A percentile compares a stretch with the other conserved stretches of the same genome.
phyloP scores from a whole-genome alignment of 2,329 filamentous ascomycete species.

The Colletotrichum acutatum region DNA sequence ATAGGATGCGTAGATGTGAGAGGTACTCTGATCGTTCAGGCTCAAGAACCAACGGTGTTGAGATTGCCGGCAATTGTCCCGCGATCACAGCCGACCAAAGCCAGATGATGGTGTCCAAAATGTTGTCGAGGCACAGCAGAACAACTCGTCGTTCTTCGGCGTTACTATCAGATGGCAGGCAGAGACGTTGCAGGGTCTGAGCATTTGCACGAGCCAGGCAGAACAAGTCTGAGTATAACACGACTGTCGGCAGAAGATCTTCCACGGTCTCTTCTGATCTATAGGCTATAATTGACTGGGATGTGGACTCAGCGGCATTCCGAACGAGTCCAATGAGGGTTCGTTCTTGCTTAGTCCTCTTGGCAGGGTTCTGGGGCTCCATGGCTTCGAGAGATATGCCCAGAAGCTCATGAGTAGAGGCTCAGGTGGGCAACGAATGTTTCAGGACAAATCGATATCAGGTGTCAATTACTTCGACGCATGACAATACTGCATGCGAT shows the following conservation, averaged over 20 bases:
- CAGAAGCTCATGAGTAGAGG: rapidly evolving
- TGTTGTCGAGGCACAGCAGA: neutral
- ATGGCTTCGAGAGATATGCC: neutral
- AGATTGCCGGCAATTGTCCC: neutral
- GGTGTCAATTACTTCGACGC: too few species aligned
- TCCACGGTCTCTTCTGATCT: too few species aligned
- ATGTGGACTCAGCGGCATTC: neutral
- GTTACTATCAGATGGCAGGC: neutral
- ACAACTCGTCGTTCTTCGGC: neutral
- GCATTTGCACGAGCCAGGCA: neutral
- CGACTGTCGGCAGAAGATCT: neutral
- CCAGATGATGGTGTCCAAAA: neutral
- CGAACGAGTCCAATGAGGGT: neutral
- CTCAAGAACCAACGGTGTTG: neutral
- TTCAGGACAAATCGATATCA: too few species aligned
- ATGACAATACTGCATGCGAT: rapidly evolving
- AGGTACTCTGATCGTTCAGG: neutral
- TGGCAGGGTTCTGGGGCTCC: too few species aligned
- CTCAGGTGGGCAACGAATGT: too few species aligned
- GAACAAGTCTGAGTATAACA: neutral
- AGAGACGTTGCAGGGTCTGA: neutral
- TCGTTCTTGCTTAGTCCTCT: neutral
- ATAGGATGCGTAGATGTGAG: neutral
- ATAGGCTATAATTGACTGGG: neutral
- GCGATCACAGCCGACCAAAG: neutral